A percentile compares a stretch with the other conserved stretches of the same genome.
These are phyloP conservation scores for Pleurotus tuoliensis DNA, from an alignment of 768 basidiomycete genomes.

Conservation along the genomic window DNA sequence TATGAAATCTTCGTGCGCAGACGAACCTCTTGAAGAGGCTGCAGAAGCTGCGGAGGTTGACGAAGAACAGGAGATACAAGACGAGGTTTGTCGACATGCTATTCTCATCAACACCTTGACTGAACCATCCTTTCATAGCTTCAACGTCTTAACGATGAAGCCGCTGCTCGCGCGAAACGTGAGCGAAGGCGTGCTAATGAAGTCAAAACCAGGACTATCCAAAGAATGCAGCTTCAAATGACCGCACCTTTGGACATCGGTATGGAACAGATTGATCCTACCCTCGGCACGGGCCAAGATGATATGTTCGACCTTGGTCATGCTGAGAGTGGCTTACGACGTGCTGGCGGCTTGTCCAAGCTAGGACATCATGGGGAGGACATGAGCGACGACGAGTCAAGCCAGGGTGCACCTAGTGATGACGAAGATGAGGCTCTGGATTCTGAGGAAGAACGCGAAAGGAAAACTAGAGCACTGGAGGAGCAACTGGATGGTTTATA, in stretches of 20 bases:
- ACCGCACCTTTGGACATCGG: slow-evolving; percentile 96
- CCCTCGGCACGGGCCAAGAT: slow-evolving; percentile 70
- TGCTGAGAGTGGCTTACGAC: slow-evolving; percentile 41
- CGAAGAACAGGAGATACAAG: slow-evolving; percentile 85
- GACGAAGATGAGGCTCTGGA: slow-evolving; percentile 45
- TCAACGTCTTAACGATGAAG: slow-evolving; percentile 77
- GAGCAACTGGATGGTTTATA: slow-evolving; percentile 88
- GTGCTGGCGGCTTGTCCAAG: slow-evolving; percentile 35
- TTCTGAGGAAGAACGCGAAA: slow-evolving; percentile 68
- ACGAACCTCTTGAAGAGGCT: slow-evolving; percentile 59
- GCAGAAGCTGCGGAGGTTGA: slow-evolving; percentile 74
- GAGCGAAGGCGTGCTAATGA: slow-evolving; percentile 87
- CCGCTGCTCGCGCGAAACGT: slow-evolving; percentile 66
- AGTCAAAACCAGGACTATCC: slow-evolving; percentile 79
- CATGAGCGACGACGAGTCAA: slow-evolving; percentile 17
- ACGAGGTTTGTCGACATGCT: slow-evolving; percentile 56
- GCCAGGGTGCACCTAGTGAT: slow-evolving; percentile 40
- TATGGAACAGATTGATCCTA: slow-evolving; percentile 73
- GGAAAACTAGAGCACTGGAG: slow-evolving; percentile 62
- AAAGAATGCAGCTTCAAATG: slow-evolving; percentile 97
- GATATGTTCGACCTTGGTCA: slow-evolving; percentile 85
- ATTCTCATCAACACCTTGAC: slow-evolving; percentile 4
- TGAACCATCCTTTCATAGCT: slow-evolving; percentile 47
- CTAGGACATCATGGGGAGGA: slow-evolving; percentile 21
- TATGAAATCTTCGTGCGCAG: slow-evolving; percentile 73